phyloP scores from a whole-genome alignment of 2,329 filamentous ascomycete genomes.

The Pseudopyrenochaeta lycopersici region DNA sequence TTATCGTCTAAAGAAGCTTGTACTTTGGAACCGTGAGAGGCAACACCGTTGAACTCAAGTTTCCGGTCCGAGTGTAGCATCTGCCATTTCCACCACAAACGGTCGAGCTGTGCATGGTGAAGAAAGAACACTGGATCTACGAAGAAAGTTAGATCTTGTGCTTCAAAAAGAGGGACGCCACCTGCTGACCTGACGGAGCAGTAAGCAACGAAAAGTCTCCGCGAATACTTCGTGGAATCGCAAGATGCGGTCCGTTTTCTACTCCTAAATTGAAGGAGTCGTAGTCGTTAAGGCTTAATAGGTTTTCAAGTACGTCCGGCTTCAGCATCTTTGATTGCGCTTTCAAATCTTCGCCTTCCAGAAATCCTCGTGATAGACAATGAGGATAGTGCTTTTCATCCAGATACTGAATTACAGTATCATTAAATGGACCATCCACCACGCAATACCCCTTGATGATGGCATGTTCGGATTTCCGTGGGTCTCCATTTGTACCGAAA shows the following conservation, averaged over 20 bases:
- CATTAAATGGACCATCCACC: conserved; percentile 32
- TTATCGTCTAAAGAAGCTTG: background rate
- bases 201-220: conserved; percentile 41
- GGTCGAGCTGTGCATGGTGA: conserved; percentile 42
- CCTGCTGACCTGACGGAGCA: conserved; percentile 29
- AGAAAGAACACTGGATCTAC: conserved; percentile 42
- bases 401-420: conserved; percentile 23
- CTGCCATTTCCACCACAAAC: conserved; percentile 44
- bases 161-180: background rate
- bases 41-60: background rate
- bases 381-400: conserved; percentile 19
- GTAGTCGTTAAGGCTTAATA: conserved; percentile 13
- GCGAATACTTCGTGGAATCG: conserved; percentile 30
- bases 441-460: conserved; percentile 25
- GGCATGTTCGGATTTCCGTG: conserved; percentile 1
- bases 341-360: conserved; percentile 5
- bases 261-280: conserved; percentile 20
- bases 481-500: conserved; percentile 43
- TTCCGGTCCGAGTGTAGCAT: background rate
- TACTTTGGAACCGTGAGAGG: background rate
- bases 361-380: conserved; percentile 37
- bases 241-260: conserved; percentile 38
- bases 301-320: background rate
- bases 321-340: background rate
- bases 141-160: conserved; percentile 5